These are phyloP conservation scores for Acaromyces ingoldii DNA, from an alignment of 1,284 basidiomycete species.

Conservation along the genomic window DNA sequence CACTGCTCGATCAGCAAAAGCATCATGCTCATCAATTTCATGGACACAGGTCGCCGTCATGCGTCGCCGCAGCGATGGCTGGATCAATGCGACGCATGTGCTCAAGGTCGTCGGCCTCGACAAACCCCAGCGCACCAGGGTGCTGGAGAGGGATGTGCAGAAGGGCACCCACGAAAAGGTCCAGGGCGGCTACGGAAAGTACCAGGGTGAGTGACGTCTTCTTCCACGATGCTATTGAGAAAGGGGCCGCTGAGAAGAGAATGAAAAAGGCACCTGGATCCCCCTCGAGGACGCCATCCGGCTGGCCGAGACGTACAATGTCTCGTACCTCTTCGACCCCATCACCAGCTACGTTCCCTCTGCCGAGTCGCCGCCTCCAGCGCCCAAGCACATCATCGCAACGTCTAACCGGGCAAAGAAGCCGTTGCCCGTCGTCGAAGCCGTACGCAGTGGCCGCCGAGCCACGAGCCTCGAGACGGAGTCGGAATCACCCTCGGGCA, in stretches of 20 bases:
- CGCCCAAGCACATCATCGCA: conserved; percentile 79
- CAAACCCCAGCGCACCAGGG: conserved; percentile 95
- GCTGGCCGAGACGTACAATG: conserved; percentile 88
- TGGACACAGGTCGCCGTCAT: conserved; percentile 75
- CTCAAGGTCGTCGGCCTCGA: conserved; percentile 99
- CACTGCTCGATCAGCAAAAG: too few relatives aligned
- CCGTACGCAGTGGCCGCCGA: conserved; percentile 20
- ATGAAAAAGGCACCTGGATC: conserved; percentile 84
- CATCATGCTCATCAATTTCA: too few relatives aligned
- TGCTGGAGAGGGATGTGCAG: conserved; percentile 95
- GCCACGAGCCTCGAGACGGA: conserved; percentile 47
- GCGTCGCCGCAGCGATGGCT: conserved; percentile 88
- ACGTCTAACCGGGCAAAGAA: conserved; percentile 44
- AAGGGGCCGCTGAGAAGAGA: not conserved
- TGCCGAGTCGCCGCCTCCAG: conserved; percentile 81
- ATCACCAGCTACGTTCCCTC: conserved; percentile 92
- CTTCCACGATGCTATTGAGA: too few relatives aligned
- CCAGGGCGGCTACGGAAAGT: conserved; percentile 98
- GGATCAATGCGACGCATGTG: conserved; percentile 96
- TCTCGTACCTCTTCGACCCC: conserved; percentile 78
- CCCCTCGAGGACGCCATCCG: conserved; percentile 83
- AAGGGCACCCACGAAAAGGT: conserved; percentile 99
- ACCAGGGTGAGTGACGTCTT: conserved; percentile 79
- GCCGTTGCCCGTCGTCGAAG: conserved; percentile 29
- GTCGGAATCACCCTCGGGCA: conserved; percentile 28